Evolutionary conservation across 306 rosid genomes (phyloP).

Genomic region (Casuarina cunninghamiana): DNA sequence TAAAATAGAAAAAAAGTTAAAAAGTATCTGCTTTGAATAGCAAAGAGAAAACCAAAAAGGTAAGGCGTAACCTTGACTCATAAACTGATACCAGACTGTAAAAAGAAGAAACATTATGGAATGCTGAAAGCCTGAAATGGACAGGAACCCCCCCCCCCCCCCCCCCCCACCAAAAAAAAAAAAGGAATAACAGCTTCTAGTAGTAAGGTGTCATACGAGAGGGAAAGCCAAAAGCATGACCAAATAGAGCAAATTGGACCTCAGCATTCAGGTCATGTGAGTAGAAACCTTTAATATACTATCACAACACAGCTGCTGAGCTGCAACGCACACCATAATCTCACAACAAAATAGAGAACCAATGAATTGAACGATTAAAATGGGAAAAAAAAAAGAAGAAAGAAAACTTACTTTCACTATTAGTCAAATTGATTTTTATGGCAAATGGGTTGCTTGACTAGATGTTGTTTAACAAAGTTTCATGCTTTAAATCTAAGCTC

Average conservation of each 20-base stretch:
- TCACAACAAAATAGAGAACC: background rate
- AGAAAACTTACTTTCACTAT: background rate
- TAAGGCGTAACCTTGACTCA: background rate
- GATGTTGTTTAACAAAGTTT: background rate
- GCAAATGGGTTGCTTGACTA: conserved; percentile 1
- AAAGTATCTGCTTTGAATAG: background rate
- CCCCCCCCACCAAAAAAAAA: background rate
- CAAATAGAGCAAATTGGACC: background rate
- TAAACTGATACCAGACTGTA: background rate
- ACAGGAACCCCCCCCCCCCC: no score
- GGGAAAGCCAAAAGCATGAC: background rate
- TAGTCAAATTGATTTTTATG: background rate
- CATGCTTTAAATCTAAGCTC: conserved; percentile 2
- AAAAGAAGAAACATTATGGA: background rate
- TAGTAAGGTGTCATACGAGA: background rate
- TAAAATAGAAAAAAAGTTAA: background rate
- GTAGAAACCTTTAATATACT: background rate
- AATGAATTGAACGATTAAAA: background rate
- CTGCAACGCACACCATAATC: background rate
- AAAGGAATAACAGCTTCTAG: background rate
- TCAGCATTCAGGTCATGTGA: background rate
- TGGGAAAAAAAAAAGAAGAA: no score
- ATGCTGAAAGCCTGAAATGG: background rate
- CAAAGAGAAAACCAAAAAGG: background rate
- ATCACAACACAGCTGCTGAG: background rate